These are phyloP conservation scores for Monosporascus cannonballus DNA, from an alignment of 2,329 filamentous ascomycete species.

Conservation along the genomic window DNA sequence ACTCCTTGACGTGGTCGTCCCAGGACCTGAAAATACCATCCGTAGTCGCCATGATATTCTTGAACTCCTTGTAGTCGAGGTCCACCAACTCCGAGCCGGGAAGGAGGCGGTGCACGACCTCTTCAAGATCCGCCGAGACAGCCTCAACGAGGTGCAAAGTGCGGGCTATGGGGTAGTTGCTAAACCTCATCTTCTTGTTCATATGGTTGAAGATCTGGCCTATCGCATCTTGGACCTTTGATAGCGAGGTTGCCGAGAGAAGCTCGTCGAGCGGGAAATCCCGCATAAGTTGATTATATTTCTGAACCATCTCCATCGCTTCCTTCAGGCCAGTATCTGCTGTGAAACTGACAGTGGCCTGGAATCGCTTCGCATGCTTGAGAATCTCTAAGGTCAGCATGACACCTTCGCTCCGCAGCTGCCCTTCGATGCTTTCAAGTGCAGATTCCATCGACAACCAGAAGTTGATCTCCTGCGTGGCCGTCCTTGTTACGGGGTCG, in stretches of 20 bases:
- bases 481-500: constrained; percentile 69
- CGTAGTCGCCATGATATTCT: constrained; percentile 73
- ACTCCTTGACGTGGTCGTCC: constrained; percentile 96
- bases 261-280: constrained; percentile 96
- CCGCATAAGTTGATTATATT: constrained; percentile 98
- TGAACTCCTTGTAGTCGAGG: constrained; percentile 86
- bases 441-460: constrained; percentile 97
- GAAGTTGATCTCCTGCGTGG: constrained; percentile 97
- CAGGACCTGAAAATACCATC: constrained; percentile 84
- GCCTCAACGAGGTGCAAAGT: constrained; percentile 93
- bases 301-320: constrained; percentile 91
- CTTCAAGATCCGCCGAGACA: constrained; percentile 88
- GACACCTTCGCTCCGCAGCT: constrained; percentile 84
- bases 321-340: constrained; percentile 95
- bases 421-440: constrained; percentile 83
- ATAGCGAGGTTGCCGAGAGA: constrained; percentile 80
- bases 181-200: constrained; percentile 96
- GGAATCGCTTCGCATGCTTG: constrained; percentile 95
- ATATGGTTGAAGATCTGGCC: constrained; percentile 87
- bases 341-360: constrained; percentile 93
- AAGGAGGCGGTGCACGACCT: constrained; percentile 77
- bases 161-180: constrained; percentile 87
- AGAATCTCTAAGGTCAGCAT: constrained; percentile 88
- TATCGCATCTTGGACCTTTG: constrained; percentile 84
- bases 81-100: constrained; percentile 86